Conservation (phyloP, 495 filamentous ascomycete genomes). For the Lasiosphaeria ovina region DNA sequence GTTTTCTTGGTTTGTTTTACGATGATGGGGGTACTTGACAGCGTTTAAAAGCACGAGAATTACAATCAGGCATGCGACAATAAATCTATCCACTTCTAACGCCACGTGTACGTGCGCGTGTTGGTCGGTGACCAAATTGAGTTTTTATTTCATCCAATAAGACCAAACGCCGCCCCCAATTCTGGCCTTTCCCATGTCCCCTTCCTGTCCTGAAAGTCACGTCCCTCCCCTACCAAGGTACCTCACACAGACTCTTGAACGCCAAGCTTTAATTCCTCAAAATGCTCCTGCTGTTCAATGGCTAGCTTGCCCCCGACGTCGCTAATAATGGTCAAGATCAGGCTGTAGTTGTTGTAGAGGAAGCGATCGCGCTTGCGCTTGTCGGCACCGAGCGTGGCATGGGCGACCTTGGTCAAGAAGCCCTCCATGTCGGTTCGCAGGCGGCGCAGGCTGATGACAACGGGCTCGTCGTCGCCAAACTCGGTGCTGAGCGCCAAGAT, state of each 20-base stretch:
- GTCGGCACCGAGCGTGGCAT: constrained; percentile 63
- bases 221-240: background rate
- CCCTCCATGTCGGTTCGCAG: constrained; percentile 75
- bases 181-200: background rate
- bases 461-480: constrained; percentile 89
- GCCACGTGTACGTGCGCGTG: no score
- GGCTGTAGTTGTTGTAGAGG: constrained; percentile 88
- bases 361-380: constrained; percentile 80
- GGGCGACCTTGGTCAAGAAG: constrained; percentile 64
- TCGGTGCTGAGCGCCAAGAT: constrained; percentile 79
- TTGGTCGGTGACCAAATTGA: no score
- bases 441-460: constrained; percentile 72
- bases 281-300: constrained; percentile 66
- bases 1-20: no score
- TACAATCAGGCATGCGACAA: no score
- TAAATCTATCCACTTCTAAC: no score
- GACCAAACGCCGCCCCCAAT: background rate
- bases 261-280: constrained; percentile 56
- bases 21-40: no score
- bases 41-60: no score
- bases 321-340: constrained; percentile 87
- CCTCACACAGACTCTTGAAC: constrained; percentile 40
- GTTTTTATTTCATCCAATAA: background rate
- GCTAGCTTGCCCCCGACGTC: constrained; percentile 80
- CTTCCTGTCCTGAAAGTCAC: background rate